Base-by-base conservation (phyloP, 495 filamentous ascomycete genomes). In the Penicillium chermesinum region DNA sequence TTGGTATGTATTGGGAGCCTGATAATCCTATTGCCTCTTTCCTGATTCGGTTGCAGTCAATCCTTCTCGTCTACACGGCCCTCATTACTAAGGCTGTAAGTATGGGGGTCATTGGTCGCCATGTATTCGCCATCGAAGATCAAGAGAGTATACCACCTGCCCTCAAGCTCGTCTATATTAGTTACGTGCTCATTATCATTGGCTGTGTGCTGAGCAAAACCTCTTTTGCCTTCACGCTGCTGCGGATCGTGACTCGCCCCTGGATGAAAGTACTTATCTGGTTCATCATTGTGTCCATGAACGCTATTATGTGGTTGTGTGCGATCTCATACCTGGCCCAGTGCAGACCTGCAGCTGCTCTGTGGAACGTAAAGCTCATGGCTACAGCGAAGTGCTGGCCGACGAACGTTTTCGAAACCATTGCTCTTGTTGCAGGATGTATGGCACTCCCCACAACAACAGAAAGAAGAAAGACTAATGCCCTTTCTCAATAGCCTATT, bases 201-300 rank as follows among this genome's bases (percentile, higher is more conserved):
- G 53, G 53, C 12, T 63, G 56, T 17, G 56, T 59, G 4, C 30
- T 53, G 4, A 59, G 59, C 19, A 63, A 63, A 44, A 63, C 59
- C 0, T 63, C 59, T 1, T 63, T 63, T 27, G 59, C 57, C 25
- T 45, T 63, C 33, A 63, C 59, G 2, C 50, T 63, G 2, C n/a
- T 63, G 20, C 51, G 56, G 12, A 59, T 59, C 32, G 51, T 63
- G 16, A 52, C 57, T 6, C 14, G 19, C 1, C 38, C 50, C 1
- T 60, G 60, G 60, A 54, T 55, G 54, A 55, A 48, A 16, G 17
- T 44, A 8, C 27, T 60, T 9, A 30, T 63, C 7, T 63, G 60
- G 60, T 47, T 55, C 18, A 56, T 63, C 33, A 63, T 60, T 32
- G 38, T 60, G 19, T 47, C 54, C 2, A 58, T 63, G 54, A 63